Evolutionary conservation across 164 flowering plant genomes (phyloP), one percentile per base, ranked within the genome.

Genomic region (Akebia trifoliata): DNA sequence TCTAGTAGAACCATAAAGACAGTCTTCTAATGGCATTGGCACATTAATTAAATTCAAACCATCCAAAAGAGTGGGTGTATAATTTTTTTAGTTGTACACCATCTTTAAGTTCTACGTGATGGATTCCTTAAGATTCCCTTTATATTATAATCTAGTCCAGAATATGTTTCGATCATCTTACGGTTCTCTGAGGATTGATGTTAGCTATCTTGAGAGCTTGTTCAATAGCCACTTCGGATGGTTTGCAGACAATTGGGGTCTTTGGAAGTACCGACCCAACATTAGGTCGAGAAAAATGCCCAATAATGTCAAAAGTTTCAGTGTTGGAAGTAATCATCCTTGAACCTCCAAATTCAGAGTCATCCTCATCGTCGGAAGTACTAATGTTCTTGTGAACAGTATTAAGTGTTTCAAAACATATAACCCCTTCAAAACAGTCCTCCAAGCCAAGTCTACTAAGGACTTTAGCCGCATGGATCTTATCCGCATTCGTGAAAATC

Each of bases 391-490:
- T 63, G 12, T 63, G 15, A 14, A 58, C 24, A 21, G 79, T 71
- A 67, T 94, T 90, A 29, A 94, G 62, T 24, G 91, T 79, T 74
- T 94, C 99, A 54, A 94, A 94, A 63, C 85, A 81, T 49, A 90
- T 80, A 43, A 94, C 64, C 14, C 78, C 71, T 50, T 94, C 96
- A 56, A 94, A 94, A 63, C 96, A 86, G 68, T 75, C 99, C 69
- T 86, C 90, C 68, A 94, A 64, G 7, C 97, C 95, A 52, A 94
- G 90, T 65, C 71, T 75, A 54, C 59, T 61, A 36, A 94, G 82
- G 58, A 64, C 85, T 67, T 71, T 74, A 8, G 70, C 73, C 3
- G 85, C 93, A 68, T 94, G 99, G 15, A 53, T 66, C 78, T 77
- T 76, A 54, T 94, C 90, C 7, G 77, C 79, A 56, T 94, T 94